Base-by-base conservation (phyloP, 31 red algal species). In the Bonnemaisonia californica region DNA sequence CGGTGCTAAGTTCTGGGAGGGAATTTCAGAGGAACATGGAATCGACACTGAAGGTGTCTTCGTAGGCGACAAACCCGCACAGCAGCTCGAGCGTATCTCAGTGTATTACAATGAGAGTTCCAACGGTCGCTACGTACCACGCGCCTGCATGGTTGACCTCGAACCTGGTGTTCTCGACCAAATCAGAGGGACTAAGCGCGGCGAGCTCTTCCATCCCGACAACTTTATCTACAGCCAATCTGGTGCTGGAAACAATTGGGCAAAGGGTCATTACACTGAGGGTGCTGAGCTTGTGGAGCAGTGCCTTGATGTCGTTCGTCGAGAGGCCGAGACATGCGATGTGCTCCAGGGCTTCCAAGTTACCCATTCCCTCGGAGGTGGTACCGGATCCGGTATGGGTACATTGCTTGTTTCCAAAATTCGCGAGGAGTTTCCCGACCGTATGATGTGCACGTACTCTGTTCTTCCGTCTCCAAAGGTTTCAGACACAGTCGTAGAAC, bases 211-310 rank as follows among this genome's bases (percentile, higher is more conserved):
- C 76, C 92, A 87, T 41, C 97, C 97, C 28, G 97, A 99, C 80
- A 95, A 93, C 89, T 96, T 99, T 95, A 93, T 96, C 35, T 92
- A 82, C 69, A 92, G 93, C 41, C 93, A 99, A 66, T 89, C 87
- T 22, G 89, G 95, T 28, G 95, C 95, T 1, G 95, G 95, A 22
- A 98, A 98, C 89, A 98, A 98, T 81, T 98, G 95, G 95, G 95
- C 95, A 29, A 98, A 98, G 87, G 95, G 95, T 16, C 95, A 98
- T 76, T 98, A 98, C 87, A 98, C 95, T 23, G 95, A 98, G 64
- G 95, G 95, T 57, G 95, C 95, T 32, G 95, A 98, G 76, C 88
- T 98, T 32, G 84, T 98, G 4, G 95, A 98, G 18, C 54, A 57
- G 18, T 84, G 90, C 28, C 66, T 98, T 3, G 95, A 98, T 69